These are phyloP conservation scores for Onygenales sp. DNA, from an alignment of 2,329 filamentous ascomycete species.

Conservation along the genomic window DNA sequence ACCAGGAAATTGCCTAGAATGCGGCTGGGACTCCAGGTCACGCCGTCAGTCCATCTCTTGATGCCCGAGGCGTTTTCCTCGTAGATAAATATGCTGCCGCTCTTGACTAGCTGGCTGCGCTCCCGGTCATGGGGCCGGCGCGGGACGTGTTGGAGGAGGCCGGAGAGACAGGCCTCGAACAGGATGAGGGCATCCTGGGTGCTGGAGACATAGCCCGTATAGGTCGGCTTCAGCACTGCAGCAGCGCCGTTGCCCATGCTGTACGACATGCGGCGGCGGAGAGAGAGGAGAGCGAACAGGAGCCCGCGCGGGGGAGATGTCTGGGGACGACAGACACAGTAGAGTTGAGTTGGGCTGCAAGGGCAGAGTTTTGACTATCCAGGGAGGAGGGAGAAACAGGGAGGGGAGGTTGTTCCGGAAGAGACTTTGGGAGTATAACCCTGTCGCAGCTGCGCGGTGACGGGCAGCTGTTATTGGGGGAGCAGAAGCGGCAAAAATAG, in stretches of 20 bases:
- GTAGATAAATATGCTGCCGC: slow-evolving; percentile 83
- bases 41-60: slow-evolving; percentile 88
- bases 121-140: slow-evolving; percentile 82
- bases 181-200: slow-evolving; percentile 69
- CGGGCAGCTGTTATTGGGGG: slow-evolving; percentile 3
- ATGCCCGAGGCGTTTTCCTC: slow-evolving; percentile 85
- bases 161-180: slow-evolving; percentile 68
- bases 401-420: slow-evolving; percentile 11
- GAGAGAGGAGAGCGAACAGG: slow-evolving; percentile 15
- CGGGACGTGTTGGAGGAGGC: slow-evolving; percentile 63
- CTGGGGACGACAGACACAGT: not conserved
- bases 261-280: slow-evolving; percentile 12
- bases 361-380: slow-evolving; percentile 8
- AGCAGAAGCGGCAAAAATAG: not conserved
- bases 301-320: slow-evolving; percentile 9
- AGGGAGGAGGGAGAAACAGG: slow-evolving; percentile 1
- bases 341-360: slow-evolving; percentile 8
- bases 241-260: slow-evolving; percentile 35
- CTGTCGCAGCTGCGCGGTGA: slow-evolving; percentile 5
- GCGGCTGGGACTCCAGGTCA: slow-evolving; percentile 81
- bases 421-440: slow-evolving; percentile 8
- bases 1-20: slow-evolving; percentile 79
- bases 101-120: slow-evolving; percentile 64
- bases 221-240: slow-evolving; percentile 53
- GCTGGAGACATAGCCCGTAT: slow-evolving; percentile 55